These are phyloP conservation scores for Fraxinus latifolia DNA, from an alignment of 305 asterid species.

Conservation along the genomic window DNA sequence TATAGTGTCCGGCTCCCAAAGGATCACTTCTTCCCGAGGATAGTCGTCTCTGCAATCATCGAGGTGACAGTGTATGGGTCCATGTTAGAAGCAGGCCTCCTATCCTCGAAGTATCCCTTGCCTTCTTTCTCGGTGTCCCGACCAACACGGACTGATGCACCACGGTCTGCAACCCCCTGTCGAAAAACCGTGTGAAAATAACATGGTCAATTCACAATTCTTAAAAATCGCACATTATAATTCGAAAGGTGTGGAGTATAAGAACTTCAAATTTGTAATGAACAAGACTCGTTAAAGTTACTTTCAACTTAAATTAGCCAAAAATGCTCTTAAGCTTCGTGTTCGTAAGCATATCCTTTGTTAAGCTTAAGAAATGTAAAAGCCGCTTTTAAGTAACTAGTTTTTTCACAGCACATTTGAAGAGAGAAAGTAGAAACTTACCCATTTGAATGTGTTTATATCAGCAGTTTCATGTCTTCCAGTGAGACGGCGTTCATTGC, in stretches of 20 bases:
- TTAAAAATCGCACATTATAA: neutral
- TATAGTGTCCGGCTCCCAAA: neutral
- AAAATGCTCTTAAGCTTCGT: neutral
- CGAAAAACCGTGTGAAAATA: neutral
- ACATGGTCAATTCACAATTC: neutral
- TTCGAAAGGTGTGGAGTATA: neutral
- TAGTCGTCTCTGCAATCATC: constrained; percentile 43
- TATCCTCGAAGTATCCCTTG: constrained; percentile 42
- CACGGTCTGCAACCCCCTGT: constrained; percentile 42
- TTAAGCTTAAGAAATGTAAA: neutral
- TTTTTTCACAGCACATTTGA: neutral
- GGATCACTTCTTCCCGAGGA: constrained; percentile 24
- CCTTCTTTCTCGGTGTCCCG: constrained; percentile 42
- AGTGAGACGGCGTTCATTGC: constrained; percentile 42
- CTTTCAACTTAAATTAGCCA: neutral
- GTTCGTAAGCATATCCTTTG: neutral
- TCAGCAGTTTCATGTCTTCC: constrained; percentile 38
- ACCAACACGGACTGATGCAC: constrained; percentile 38
- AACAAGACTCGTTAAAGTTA: neutral
- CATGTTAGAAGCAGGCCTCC: constrained; percentile 46
- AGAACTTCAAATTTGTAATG: neutral
- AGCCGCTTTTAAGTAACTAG: neutral
- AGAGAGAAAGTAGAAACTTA: neutral
- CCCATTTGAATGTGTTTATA: constrained; percentile 33
- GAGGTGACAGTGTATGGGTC: constrained; percentile 38